Percentiles rank a stretch among this genome's conserved stretches.
These are phyloP conservation scores for Neohortaea acidophila DNA, from an alignment of 495 filamentous ascomycete species.

Conservation along the genomic window DNA sequence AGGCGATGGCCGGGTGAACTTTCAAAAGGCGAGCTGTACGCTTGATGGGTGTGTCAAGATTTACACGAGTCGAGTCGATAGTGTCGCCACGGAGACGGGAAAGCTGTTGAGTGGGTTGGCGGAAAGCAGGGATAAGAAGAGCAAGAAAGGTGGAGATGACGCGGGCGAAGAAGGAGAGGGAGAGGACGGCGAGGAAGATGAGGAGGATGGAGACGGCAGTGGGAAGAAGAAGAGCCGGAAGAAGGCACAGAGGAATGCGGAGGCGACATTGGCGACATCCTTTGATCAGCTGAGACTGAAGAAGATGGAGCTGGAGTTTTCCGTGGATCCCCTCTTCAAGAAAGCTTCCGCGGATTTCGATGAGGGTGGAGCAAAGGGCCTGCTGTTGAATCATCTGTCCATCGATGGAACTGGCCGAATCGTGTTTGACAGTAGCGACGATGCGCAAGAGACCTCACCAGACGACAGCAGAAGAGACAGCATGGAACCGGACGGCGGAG, in stretches of 20 bases:
- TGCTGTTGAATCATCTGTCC: conserved; percentile 84
- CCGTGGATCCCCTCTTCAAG: conserved; percentile 94
- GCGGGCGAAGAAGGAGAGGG: conserved; percentile 47
- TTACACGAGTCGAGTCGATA: conserved; percentile 95
- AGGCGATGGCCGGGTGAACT: conserved; percentile 93
- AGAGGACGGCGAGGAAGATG: conserved; percentile 60
- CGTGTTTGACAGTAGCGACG: conserved; percentile 95
- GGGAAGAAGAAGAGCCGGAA: conserved; percentile 66
- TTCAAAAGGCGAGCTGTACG: conserved; percentile 96
- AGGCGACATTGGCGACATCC: conserved; percentile 76
- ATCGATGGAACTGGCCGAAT: conserved; percentile 86
- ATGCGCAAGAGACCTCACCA: conserved; percentile 47
- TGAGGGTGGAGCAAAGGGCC: conserved; percentile 90
- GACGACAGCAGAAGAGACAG: conserved; percentile 21
- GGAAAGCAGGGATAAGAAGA: conserved; percentile 72
- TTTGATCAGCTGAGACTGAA: conserved; percentile 84
- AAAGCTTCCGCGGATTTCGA: conserved; percentile 97
- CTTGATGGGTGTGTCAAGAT: conserved; percentile 98
- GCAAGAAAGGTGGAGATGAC: conserved; percentile 42
- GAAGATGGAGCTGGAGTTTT: conserved; percentile 93
- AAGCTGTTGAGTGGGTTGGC: conserved; percentile 89
- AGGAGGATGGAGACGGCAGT: conserved; percentile 59
- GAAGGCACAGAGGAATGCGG: conserved; percentile 67
- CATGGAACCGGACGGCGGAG: conserved; percentile 19
- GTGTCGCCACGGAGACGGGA: conserved; percentile 92